Percentiles rank a stretch among this genome's conserved stretches.
Evolutionary conservation across 2,329 filamentous ascomycete species (phyloP).

Genomic region (Trichoderma guizhouense): DNA sequence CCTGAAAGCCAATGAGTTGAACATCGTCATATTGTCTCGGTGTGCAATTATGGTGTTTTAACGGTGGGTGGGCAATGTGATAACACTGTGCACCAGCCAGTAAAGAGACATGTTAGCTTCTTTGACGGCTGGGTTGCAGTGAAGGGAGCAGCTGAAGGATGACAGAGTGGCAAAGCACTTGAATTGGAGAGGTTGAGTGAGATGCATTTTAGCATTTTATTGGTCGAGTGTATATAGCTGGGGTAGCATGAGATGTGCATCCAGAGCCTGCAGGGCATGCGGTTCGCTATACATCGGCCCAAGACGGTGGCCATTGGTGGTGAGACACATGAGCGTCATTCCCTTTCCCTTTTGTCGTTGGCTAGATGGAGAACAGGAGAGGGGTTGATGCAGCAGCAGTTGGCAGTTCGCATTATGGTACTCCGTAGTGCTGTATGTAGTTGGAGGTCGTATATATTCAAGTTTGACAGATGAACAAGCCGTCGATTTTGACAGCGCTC

Average conservation of each 20-base stretch:
- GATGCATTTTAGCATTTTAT: not conserved
- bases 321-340: not conserved
- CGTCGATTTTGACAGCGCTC: not conserved
- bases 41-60: not conserved
- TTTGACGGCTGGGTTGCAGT: not conserved
- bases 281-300: not conserved
- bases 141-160: not conserved
- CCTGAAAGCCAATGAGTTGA: no score
- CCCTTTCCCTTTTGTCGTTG: not conserved
- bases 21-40: not conserved
- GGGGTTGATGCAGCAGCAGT: not conserved
- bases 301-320: not conserved
- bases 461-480: not conserved
- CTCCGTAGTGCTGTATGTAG: not conserved
- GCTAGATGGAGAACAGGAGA: not conserved
- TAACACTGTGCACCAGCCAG: not conserved
- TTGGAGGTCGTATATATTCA: not conserved
- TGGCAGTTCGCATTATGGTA: not conserved
- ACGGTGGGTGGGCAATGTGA: not conserved
- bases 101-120: not conserved
- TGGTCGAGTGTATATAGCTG: not conserved
- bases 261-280: not conserved
- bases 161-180: not conserved
- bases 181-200: not conserved
- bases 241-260: not conserved